Evolutionary conservation across 768 basidiomycete genomes (phyloP).

Genomic region (Leccinum incarnatum): DNA sequence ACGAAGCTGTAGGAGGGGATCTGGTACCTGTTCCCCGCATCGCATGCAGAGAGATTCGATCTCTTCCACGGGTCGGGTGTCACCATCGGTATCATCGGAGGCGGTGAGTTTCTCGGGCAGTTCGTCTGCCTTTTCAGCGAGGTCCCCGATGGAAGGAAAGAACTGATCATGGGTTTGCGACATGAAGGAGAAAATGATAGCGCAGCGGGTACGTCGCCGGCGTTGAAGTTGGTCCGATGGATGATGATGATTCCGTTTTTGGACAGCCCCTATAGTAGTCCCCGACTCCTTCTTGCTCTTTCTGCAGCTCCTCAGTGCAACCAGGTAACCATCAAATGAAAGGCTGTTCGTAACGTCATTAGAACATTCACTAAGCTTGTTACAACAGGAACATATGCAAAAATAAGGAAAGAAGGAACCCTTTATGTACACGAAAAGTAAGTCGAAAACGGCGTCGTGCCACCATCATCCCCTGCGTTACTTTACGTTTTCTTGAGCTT

Average conservation of each 20-base stretch:
- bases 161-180: constrained; percentile 28
- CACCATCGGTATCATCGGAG: constrained; percentile 34
- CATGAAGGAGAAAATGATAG: constrained; percentile 16
- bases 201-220: neutral
- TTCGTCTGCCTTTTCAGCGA: constrained; percentile 49
- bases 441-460: neutral
- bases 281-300: neutral
- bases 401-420: neutral
- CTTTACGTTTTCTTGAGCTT: constrained; percentile 30
- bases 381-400: constrained; percentile 22
- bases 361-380: constrained; percentile 10
- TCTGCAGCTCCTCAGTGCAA: neutral
- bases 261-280: constrained; percentile 1
- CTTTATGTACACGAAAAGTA: neutral
- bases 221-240: neutral
- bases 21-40: constrained; percentile 79
- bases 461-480: neutral
- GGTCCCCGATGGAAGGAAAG: constrained; percentile 58
- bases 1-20: constrained; percentile 10
- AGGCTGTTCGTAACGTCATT: constrained; percentile 9
- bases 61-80: constrained; percentile 64
- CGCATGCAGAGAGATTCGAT: constrained; percentile 93
- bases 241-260: constrained; percentile 4
- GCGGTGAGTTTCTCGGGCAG: constrained; percentile 26
- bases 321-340: neutral